A percentile compares a stretch with the other conserved stretches of the same genome.
phyloP scores from a whole-genome alignment of 345 rosid genomes.

The Mercurialis annua region DNA sequence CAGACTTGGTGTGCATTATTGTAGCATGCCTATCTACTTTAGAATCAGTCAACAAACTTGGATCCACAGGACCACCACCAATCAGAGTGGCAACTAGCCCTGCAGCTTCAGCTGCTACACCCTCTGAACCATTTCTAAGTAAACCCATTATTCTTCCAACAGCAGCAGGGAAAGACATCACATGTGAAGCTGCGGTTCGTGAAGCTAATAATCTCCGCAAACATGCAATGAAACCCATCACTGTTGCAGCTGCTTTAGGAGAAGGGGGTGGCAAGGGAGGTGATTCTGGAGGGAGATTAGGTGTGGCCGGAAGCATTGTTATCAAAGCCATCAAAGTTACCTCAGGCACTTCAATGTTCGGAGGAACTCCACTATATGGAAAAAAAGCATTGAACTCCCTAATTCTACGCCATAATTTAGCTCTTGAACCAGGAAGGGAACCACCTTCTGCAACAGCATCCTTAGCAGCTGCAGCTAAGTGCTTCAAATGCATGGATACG shows the following conservation, averaged over 20 bases:
- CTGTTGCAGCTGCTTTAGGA: slow-evolving; percentile 98
- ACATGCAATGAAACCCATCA: slow-evolving; percentile 94
- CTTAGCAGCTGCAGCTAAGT: slow-evolving; percentile 93
- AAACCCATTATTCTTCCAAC: slow-evolving; percentile 99
- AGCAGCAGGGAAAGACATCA: slow-evolving; percentile 98
- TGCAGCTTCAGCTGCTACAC: slow-evolving; percentile 91
- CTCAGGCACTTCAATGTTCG: slow-evolving; percentile 85
- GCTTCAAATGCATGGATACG: slow-evolving; percentile 83
- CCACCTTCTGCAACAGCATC: slow-evolving; percentile 99
- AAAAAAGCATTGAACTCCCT: slow-evolving; percentile 97
- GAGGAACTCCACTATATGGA: slow-evolving; percentile 83
- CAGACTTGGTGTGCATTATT: slow-evolving; percentile 92
- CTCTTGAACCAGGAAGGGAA: slow-evolving; percentile 91
- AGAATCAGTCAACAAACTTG: slow-evolving; percentile 56
- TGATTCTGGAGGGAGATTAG: slow-evolving; percentile 89
- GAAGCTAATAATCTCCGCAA: slow-evolving; percentile 89
- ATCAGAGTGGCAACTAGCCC: slow-evolving; percentile 82
- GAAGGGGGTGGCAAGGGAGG: slow-evolving; percentile 99
- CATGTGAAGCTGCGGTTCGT: slow-evolving; percentile 91
- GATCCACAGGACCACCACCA: slow-evolving; percentile 79
- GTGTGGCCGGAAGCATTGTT: slow-evolving; percentile 94
- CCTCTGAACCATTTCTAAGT: slow-evolving; percentile 97
- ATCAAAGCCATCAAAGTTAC: slow-evolving; percentile 97
- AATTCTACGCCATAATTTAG: slow-evolving; percentile 96
- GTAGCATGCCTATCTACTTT: slow-evolving; percentile 95